These are phyloP conservation scores for Tricharina praecox DNA, from an alignment of 495 filamentous ascomycete species.

Conservation along the genomic window DNA sequence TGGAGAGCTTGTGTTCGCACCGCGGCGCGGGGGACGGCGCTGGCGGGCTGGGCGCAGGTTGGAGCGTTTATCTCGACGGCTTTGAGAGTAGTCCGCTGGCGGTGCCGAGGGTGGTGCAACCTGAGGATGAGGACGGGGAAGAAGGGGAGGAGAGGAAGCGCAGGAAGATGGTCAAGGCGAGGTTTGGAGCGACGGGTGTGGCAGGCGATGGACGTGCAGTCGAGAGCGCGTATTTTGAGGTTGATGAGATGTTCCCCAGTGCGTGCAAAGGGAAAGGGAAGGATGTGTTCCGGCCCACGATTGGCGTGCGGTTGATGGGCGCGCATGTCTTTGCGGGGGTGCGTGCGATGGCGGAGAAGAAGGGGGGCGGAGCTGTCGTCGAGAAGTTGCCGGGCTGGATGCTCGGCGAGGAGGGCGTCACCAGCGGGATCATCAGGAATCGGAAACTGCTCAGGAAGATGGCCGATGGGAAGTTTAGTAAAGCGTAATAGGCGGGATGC, in stretches of 20 bases:
- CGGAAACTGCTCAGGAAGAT: constrained; percentile 29
- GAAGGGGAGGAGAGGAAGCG: background rate
- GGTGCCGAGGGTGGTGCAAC: background rate
- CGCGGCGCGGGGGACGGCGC: constrained; percentile 51
- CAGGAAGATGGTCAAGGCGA: background rate
- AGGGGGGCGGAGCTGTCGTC: constrained; percentile 49
- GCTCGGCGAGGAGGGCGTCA: constrained; percentile 72
- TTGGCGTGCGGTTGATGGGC: constrained; percentile 54
- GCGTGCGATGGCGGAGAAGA: constrained; percentile 50
- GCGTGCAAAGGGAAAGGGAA: constrained; percentile 17
- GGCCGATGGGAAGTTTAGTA: constrained; percentile 2
- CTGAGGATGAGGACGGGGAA: background rate
- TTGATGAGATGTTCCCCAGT: constrained; percentile 4
- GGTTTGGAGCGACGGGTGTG: background rate
- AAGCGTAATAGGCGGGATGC: background rate
- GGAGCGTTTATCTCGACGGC: constrained; percentile 47
- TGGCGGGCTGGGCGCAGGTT: constrained; percentile 49
- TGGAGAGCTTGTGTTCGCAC: constrained; percentile 45
- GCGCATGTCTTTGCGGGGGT: constrained; percentile 68
- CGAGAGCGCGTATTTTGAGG: constrained; percentile 2
- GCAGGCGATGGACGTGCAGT: background rate
- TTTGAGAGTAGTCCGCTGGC: constrained; percentile 5
- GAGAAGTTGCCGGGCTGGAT: constrained; percentile 76
- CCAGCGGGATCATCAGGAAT: constrained; percentile 45
- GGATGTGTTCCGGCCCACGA: constrained; percentile 36